Evolutionary conservation across 2,329 filamentous ascomycete genomes (phyloP).

Genomic region (Alternaria brassicae): DNA sequence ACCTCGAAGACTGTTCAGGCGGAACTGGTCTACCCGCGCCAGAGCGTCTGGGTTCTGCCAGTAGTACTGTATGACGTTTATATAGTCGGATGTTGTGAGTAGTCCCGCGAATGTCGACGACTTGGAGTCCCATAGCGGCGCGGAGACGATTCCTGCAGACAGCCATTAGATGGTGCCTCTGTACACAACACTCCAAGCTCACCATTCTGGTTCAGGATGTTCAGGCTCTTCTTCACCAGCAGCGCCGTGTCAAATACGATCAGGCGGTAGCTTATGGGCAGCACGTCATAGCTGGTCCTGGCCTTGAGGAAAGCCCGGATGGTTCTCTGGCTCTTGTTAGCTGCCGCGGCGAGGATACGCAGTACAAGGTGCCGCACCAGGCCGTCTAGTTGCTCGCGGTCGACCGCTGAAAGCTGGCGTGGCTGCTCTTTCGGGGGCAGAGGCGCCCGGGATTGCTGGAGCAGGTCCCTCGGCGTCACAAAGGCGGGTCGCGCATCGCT

Average conservation of each 20-base stretch:
- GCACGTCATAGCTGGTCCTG: constrained; percentile 95
- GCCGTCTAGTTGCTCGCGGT: constrained; percentile 79
- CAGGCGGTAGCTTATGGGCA: constrained; percentile 93
- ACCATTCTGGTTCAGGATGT: constrained; percentile 97
- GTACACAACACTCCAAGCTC: constrained; percentile 22
- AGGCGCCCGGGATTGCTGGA: constrained; percentile 22
- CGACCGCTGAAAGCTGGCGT: constrained; percentile 63
- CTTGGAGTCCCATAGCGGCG: constrained; percentile 94
- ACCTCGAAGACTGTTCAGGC: constrained; percentile 90
- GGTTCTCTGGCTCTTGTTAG: constrained; percentile 63
- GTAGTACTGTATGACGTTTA: constrained; percentile 99
- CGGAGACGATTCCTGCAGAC: constrained; percentile 86
- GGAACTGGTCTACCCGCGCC: constrained; percentile 89
- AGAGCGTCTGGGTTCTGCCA: constrained; percentile 94
- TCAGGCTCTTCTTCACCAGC: constrained; percentile 95
- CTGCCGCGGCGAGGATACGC: background rate
- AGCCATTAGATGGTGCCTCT: constrained; percentile 19
- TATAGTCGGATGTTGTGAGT: constrained; percentile 94
- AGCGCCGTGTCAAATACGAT: constrained; percentile 95
- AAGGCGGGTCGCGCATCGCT: constrained; percentile 29
- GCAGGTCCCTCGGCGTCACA: constrained; percentile 31
- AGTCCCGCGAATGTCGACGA: constrained; percentile 92
- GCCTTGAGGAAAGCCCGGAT: constrained; percentile 96
- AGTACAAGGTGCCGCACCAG: constrained; percentile 63
- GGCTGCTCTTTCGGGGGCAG: constrained; percentile 40